These are phyloP conservation scores for Thoreauomyces humboldtii DNA, from an alignment of 192 early-diverging fungal genomes.

Conservation along the genomic window DNA sequence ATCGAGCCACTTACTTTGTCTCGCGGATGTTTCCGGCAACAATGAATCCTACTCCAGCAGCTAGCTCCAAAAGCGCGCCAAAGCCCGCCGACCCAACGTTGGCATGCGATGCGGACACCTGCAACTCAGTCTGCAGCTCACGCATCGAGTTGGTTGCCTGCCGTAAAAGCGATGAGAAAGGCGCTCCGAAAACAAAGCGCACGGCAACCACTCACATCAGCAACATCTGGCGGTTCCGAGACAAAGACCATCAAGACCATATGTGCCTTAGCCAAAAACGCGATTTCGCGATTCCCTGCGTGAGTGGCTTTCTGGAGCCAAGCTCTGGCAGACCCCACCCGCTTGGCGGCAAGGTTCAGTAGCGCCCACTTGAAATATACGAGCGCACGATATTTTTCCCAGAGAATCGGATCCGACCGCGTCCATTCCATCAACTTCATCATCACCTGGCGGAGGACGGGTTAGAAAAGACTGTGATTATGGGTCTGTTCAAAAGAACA, in stretches of 20 bases:
- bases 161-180: too few relatives aligned
- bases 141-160: too few relatives aligned
- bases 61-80: background rate
- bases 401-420: background rate
- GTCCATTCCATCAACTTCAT: conserved; percentile 14
- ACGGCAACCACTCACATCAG: conserved; percentile 4
- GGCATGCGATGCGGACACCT: too few relatives aligned
- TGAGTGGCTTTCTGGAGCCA: conserved; percentile 3
- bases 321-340: background rate
- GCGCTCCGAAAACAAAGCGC: too few relatives aligned
- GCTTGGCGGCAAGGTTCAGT: conserved; percentile 15
- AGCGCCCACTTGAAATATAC: conserved; percentile 22
- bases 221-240: background rate
- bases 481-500: too few relatives aligned
- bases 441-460: conserved; percentile 5
- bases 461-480: background rate
- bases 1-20: conserved; percentile 15
- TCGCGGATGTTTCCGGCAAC: conserved; percentile 9
- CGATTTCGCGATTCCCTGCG: background rate
- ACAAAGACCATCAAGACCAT: conserved; percentile 15
- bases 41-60: background rate
- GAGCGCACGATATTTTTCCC: background rate
- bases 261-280: conserved; percentile 4
- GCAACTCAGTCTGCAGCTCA: too few relatives aligned
- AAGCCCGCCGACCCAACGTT: too few relatives aligned